Conservation (phyloP, 2,329 filamentous ascomycete species). For the Pleurostoma richardsiae region DNA sequence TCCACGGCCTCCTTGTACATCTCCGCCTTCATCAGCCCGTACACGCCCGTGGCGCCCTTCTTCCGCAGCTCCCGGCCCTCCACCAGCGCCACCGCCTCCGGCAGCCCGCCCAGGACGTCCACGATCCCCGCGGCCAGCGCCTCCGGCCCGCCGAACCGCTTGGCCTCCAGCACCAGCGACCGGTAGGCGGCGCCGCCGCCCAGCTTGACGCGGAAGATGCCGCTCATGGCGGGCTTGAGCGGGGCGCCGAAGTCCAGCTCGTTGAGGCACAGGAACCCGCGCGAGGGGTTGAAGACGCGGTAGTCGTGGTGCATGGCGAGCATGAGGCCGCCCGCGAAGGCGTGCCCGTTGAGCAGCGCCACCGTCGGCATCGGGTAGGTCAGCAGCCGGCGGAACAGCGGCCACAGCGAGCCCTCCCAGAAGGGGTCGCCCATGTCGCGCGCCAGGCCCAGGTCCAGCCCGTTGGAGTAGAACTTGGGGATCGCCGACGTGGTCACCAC, state of each 20-base stretch:
- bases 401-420: constrained; percentile 56
- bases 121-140: constrained; percentile 64
- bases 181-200: constrained; percentile 48
- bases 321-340: constrained; percentile 80
- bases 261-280: constrained; percentile 75
- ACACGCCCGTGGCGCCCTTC: constrained; percentile 62
- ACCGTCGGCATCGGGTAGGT: constrained; percentile 79
- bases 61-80: constrained; percentile 50
- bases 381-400: constrained; percentile 59
- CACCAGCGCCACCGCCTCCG: constrained; percentile 58
- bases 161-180: constrained; percentile 67
- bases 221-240: constrained; percentile 68
- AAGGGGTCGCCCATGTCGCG: constrained; percentile 50
- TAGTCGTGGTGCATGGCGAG: constrained; percentile 80
- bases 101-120: constrained; percentile 60
- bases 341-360: constrained; percentile 74
- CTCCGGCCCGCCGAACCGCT: constrained; percentile 57
- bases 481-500: constrained; percentile 73
- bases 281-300: constrained; percentile 64
- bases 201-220: constrained; percentile 69
- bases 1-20: constrained; percentile 65
- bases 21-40: constrained; percentile 68
- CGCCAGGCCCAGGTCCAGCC: constrained; percentile 71
- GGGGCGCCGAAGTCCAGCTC: constrained; percentile 76
- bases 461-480: constrained; percentile 77